Conservation (phyloP, 768 basidiomycete genomes). For the Termitomyces sp. region DNA sequence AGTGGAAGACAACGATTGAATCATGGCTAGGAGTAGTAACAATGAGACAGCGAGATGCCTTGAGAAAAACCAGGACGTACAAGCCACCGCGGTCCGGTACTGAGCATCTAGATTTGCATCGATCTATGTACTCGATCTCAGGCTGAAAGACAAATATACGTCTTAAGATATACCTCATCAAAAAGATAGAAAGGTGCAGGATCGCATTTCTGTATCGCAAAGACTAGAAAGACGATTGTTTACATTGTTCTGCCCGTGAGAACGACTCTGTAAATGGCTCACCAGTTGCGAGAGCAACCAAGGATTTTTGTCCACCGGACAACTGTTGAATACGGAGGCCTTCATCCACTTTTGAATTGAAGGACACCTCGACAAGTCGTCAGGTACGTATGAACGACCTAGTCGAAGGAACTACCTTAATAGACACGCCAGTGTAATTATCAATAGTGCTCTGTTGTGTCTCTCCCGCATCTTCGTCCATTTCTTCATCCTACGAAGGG, state of each 20-base stretch:
- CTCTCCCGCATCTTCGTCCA: constrained; percentile 68
- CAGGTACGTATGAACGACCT: not conserved
- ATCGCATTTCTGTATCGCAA: constrained; percentile 98
- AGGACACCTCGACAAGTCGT: constrained; percentile 68
- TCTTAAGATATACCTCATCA: constrained; percentile 60
- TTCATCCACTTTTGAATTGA: constrained; percentile 98
- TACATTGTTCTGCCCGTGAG: not conserved
- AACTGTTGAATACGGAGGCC: constrained; percentile 94
- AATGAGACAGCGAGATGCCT: not conserved
- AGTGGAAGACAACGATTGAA: constrained; percentile 78
- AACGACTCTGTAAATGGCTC: constrained; percentile 5
- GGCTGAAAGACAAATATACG: not conserved
- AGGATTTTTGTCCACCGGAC: constrained; percentile 95
- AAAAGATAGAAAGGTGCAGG: constrained; percentile 99
- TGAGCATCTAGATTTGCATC: constrained; percentile 98
- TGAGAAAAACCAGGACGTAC: constrained; percentile 41
- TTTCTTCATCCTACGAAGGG: constrained; percentile 57
- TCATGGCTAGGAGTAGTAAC: constrained; percentile 66
- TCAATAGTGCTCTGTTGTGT: constrained; percentile 76
- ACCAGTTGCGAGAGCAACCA: constrained; percentile 95
- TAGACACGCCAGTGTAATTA: constrained; percentile 95
- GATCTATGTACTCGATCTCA: constrained; percentile 43
- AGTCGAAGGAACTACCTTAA: constrained; percentile 54
- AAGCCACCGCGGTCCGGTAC: constrained; percentile 93
- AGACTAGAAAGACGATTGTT: constrained; percentile 47